Conservation (phyloP, 768 basidiomycete species). For the Mycena latifolia region DNA sequence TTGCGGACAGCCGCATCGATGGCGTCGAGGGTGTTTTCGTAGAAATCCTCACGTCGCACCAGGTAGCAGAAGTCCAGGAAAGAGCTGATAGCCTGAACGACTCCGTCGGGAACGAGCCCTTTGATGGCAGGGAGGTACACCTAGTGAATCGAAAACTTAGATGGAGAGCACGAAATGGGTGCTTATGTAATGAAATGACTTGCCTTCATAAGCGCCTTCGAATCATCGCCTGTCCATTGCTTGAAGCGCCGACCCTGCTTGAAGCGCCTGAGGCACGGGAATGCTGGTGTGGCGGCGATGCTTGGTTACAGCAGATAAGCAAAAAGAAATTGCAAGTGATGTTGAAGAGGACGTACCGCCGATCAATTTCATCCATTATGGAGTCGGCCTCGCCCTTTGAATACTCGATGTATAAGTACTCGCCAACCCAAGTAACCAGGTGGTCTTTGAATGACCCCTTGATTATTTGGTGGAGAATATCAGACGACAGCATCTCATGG, state of each 20-base stretch:
- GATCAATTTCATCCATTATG: constrained; percentile 51
- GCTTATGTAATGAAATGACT: background rate
- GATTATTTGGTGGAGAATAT: constrained; percentile 46
- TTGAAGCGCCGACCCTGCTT: constrained; percentile 38
- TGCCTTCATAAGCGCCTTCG: constrained; percentile 46
- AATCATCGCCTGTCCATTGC: constrained; percentile 46
- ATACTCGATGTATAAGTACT: constrained; percentile 39
- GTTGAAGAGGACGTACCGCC: constrained; percentile 38
- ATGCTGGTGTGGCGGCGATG: constrained; percentile 31
- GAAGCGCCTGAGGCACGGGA: constrained; percentile 36
- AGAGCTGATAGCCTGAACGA: constrained; percentile 33
- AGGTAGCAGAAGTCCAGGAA: constrained; percentile 44
- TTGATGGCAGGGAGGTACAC: constrained; percentile 40
- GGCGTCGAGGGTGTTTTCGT: constrained; percentile 1
- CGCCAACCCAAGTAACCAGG: constrained; percentile 44
- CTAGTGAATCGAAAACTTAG: constrained; percentile 11
- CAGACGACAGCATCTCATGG: constrained; percentile 42
- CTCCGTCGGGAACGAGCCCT: constrained; percentile 31
- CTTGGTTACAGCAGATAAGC: constrained; percentile 16
- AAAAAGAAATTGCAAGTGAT: background rate
- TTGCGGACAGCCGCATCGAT: background rate
- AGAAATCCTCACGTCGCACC: constrained; percentile 31
- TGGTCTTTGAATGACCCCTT: constrained; percentile 48
- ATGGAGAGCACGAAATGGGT: no score
- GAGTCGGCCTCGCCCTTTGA: constrained; percentile 27